These are phyloP conservation scores for Kingdonia uniflora DNA, from an alignment of 164 flowering plant genomes.

Conservation along the genomic window DNA sequence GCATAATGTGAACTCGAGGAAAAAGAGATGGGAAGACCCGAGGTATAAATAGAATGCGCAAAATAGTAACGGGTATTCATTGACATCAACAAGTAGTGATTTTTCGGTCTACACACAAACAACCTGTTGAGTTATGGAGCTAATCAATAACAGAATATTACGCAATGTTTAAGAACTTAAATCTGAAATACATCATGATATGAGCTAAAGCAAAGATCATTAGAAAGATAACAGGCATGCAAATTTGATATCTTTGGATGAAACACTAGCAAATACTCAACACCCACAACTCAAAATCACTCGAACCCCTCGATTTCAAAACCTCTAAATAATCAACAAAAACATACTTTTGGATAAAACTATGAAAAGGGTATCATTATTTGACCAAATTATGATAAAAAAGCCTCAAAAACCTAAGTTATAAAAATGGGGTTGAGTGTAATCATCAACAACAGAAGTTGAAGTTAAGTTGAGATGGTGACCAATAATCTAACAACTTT, in stretches of 20 bases:
- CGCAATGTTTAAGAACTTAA: background rate
- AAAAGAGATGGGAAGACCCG: constrained; percentile 21
- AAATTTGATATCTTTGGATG: background rate
- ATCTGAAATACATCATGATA: background rate
- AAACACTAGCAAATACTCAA: background rate
- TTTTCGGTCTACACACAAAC: no score
- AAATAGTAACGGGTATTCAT: constrained; percentile 46
- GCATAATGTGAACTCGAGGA: constrained; percentile 21
- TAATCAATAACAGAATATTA: background rate
- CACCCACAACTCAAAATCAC: background rate
- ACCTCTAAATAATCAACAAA: background rate
- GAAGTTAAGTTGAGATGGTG: constrained; percentile 68
- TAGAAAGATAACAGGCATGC: background rate
- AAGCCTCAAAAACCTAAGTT: background rate
- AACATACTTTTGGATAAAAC: background rate
- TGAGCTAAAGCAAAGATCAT: background rate
- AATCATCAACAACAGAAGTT: constrained; percentile 6
- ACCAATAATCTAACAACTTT: constrained; percentile 67
- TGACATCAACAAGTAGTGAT: background rate
- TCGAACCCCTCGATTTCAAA: background rate
- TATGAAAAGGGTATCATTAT: background rate
- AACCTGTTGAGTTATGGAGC: no score
- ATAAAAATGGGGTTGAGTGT: constrained; percentile 5
- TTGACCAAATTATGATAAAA: background rate
- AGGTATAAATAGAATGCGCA: constrained; percentile 28